Evolutionary conservation across 495 filamentous ascomycete genomes (phyloP).

Genomic region (Penicillium lividum): DNA sequence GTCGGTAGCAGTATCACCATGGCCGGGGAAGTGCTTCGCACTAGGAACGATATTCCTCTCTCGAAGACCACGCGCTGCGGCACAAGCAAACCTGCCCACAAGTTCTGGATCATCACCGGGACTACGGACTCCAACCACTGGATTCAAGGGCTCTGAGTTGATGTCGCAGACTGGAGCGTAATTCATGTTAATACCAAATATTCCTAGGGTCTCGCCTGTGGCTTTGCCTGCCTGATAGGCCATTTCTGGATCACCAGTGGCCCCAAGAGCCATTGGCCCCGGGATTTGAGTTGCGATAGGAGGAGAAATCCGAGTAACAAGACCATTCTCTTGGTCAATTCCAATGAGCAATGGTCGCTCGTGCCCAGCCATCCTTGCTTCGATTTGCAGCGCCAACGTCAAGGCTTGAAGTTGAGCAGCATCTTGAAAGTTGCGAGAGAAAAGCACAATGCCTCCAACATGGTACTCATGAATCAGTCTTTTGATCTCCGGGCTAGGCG

Average conservation of each 20-base stretch:
- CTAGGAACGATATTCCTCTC: conserved; percentile 41
- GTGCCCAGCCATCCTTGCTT: conserved; percentile 42
- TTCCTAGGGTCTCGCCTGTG: conserved; percentile 37
- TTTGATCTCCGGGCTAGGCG: conserved; percentile 48
- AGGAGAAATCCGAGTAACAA: conserved; percentile 45
- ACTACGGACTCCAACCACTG: conserved; percentile 46
- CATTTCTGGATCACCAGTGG: conserved; percentile 38
- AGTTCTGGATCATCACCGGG: conserved; percentile 43
- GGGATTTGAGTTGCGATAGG: conserved; percentile 45
- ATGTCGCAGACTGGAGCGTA: conserved; percentile 48
- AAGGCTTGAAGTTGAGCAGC: conserved; percentile 43
- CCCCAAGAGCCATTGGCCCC: conserved; percentile 44
- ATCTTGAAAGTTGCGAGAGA: conserved; percentile 46
- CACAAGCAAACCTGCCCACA: conserved; percentile 41
- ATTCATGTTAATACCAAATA: conserved; percentile 48
- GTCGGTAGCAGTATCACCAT: conserved; percentile 46
- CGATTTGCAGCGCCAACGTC: conserved; percentile 40
- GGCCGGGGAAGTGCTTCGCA: conserved; percentile 48
- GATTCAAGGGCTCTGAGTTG: conserved; percentile 47
- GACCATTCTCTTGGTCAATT: conserved; percentile 48
- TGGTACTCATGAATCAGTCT: conserved; percentile 48
- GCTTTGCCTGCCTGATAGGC: conserved; percentile 39
- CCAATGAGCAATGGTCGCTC: conserved; percentile 44
- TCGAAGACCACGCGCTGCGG: conserved; percentile 37
- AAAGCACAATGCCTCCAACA: conserved; percentile 49